Percentiles rank a stretch among this genome's conserved stretches.
Evolutionary conservation across 2,329 filamentous ascomycete genomes (phyloP).

Genomic region (Truncatella angustata): DNA sequence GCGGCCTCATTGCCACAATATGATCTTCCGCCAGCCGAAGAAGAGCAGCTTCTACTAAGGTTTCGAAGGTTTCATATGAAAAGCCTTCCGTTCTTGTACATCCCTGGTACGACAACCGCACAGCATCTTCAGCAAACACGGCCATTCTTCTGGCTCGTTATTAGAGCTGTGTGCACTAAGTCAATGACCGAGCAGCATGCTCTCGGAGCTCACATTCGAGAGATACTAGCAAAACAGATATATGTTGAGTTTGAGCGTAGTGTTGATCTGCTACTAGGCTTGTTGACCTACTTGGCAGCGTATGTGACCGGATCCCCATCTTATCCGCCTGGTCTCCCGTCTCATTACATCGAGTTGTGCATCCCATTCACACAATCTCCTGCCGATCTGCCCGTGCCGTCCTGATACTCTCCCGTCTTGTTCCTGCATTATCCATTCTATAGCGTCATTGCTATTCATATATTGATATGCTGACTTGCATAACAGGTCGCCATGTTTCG

Average conservation of each 20-base stretch:
- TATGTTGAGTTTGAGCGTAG: constrained; percentile 47
- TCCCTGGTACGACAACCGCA: constrained; percentile 22
- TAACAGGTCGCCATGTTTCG: constrained; percentile 34
- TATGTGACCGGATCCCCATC: too few relatives aligned
- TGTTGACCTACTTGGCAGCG: constrained; percentile 47
- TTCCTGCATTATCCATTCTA: too few relatives aligned
- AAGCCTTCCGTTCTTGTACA: constrained; percentile 27
- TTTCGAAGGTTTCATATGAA: constrained; percentile 22
- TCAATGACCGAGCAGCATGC: constrained; percentile 37
- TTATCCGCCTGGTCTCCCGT: too few relatives aligned
- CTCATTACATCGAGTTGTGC: too few relatives aligned
- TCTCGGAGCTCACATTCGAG: constrained; percentile 39
- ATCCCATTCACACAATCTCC: too few relatives aligned
- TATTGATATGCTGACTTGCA: constrained; percentile 4
- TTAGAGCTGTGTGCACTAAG: constrained; percentile 45
- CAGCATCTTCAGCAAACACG: constrained; percentile 19
- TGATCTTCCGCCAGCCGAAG: constrained; percentile 14
- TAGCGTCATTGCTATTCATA: too few relatives aligned
- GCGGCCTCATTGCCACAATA: background rate
- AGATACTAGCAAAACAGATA: constrained; percentile 43
- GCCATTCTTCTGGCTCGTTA: constrained; percentile 49
- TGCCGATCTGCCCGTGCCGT: too few relatives aligned
- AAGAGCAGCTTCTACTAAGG: constrained; percentile 21
- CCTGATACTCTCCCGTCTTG: too few relatives aligned
- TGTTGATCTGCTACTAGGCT: constrained; percentile 51